Base-by-base conservation (phyloP, 768 basidiomycete species). In the Termitomyces sp. region DNA sequence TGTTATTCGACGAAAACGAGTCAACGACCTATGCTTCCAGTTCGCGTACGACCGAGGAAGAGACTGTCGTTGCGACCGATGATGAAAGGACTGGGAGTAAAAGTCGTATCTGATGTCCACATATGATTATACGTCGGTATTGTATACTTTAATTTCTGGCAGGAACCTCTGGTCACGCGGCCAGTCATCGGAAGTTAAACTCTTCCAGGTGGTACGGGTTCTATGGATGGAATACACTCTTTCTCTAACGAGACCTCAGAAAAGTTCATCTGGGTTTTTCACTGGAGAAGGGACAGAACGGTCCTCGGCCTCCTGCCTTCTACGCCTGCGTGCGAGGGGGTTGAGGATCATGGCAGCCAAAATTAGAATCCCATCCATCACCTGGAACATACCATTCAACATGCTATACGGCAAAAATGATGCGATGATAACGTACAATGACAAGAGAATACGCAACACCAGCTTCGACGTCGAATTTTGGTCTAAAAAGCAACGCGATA, bases 401-500 rank as follows among this genome's bases (percentile, higher is more conserved):
- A 11, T 24, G 22, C 24, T 22, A 6, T 12, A 16, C 36, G 5
- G 18, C 20, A 4, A 1, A 32, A 24, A 32, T 6, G 28, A 44
- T 28, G 28, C 4, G 24, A n/a, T 54, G 11, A 52, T 33, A 24
- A 75, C 83, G 58, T 59, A 89, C 87, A 33, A 87, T 74, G 24
- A 92, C 89, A 15, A 85, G 71, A 15, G 81, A 75, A 68, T 91
- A 92, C 1, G 84, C 78, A 36, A 87, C 74, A 4, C 80, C 82
- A 1, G 89, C 89, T 22, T 89, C 74, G 11, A 81, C 72, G 68
- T 92, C 89, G 60, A 92, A 85, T 9, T 81, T 67, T 6, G 72
- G 70, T 64, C 86, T 84, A 75, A 91, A 91, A 38, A 76, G 80
- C n/a, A 92, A 78, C 32, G 88, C 89, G 7, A 91, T 75, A 62